These are phyloP conservation scores for Herpetomonas muscarum DNA, from an alignment of 208 protist species.

Conservation along the genomic window DNA sequence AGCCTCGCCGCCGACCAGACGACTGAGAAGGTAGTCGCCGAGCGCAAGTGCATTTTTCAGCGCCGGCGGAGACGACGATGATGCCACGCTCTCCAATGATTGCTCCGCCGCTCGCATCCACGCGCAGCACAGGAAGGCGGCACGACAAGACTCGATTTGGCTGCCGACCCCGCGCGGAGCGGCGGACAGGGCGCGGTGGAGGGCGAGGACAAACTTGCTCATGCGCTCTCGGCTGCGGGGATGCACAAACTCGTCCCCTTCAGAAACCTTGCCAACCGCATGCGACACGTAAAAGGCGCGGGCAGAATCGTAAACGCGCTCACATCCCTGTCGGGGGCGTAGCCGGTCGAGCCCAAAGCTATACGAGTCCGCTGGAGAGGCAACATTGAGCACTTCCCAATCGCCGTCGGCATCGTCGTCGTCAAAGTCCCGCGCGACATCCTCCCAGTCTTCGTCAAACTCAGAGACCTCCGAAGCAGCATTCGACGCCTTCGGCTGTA, in stretches of 20 bases:
- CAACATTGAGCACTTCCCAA: slow-evolving; percentile 27
- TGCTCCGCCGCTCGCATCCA: slow-evolving; percentile 59
- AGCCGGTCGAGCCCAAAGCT: slow-evolving; percentile 46
- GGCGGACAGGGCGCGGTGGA: slow-evolving; percentile 45
- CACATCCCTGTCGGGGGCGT: slow-evolving; percentile 22
- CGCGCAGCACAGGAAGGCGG: slow-evolving; percentile 40
- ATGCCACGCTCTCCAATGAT: slow-evolving; percentile 9
- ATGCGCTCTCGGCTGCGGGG: slow-evolving; percentile 22
- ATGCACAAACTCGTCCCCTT: slow-evolving; percentile 15
- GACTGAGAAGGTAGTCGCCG: slow-evolving; percentile 51
- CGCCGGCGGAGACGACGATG: slow-evolving; percentile 4
- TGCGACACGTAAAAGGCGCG: slow-evolving; percentile 35
- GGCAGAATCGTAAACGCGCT: slow-evolving; percentile 43
- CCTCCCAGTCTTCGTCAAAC: slow-evolving; percentile 9
- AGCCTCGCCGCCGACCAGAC: slow-evolving; percentile 48
- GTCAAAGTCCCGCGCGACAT: slow-evolving; percentile 23
- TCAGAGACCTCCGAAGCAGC: too few species aligned
- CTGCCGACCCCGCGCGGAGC: slow-evolving; percentile 31
- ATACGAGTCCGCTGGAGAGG: slow-evolving; percentile 16
- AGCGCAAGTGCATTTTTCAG: slow-evolving; percentile 44
- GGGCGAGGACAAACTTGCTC: slow-evolving; percentile 45
- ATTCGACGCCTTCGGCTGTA: too few species aligned
- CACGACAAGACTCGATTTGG: slow-evolving; percentile 29
- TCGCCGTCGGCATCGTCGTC: slow-evolving; percentile 28
- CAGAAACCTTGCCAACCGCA: slow-evolving; percentile 19